Percentiles rank a stretch among this genome's conserved stretches.
phyloP scores from a whole-genome alignment of 2,329 filamentous ascomycete species.

The Metarhizium humberi region DNA sequence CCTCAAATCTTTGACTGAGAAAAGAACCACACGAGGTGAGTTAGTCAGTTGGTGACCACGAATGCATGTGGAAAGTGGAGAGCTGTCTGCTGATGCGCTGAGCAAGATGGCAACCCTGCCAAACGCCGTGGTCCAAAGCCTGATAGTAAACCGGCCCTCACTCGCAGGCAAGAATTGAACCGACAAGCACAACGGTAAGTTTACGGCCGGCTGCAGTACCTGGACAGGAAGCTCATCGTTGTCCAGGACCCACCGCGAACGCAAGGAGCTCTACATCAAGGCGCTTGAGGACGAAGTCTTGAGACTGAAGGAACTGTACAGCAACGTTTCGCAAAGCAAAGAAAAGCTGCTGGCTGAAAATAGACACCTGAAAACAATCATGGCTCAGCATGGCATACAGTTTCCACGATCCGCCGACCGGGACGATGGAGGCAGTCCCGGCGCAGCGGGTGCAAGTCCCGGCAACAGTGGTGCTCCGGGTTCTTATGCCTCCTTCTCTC shows the following conservation, averaged over 20 bases:
- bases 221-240: neutral
- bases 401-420: conserved; percentile 15
- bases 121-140: conserved; percentile 93
- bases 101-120: conserved; percentile 67
- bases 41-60: neutral
- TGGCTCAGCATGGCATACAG: conserved; percentile 44
- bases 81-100: conserved; percentile 3
- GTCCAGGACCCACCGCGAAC: conserved; percentile 81
- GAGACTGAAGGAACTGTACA: conserved; percentile 77
- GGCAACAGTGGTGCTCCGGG: conserved; percentile 47
- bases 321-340: conserved; percentile 64
- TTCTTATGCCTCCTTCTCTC: conserved; percentile 33
- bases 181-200: conserved; percentile 85
- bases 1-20: conserved; percentile 60
- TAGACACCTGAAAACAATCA: conserved; percentile 52
- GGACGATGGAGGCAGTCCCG: conserved; percentile 37
- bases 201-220: neutral
- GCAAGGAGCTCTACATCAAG: conserved; percentile 95
- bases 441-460: conserved; percentile 44
- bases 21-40: conserved; percentile 68
- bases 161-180: conserved; percentile 86
- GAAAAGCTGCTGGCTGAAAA: conserved; percentile 73
- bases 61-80: neutral
- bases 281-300: conserved; percentile 85
- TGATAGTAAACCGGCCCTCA: conserved; percentile 89